Conservation (phyloP, 805 yeast species). For the Cyberlindnera subsufficiens region DNA sequence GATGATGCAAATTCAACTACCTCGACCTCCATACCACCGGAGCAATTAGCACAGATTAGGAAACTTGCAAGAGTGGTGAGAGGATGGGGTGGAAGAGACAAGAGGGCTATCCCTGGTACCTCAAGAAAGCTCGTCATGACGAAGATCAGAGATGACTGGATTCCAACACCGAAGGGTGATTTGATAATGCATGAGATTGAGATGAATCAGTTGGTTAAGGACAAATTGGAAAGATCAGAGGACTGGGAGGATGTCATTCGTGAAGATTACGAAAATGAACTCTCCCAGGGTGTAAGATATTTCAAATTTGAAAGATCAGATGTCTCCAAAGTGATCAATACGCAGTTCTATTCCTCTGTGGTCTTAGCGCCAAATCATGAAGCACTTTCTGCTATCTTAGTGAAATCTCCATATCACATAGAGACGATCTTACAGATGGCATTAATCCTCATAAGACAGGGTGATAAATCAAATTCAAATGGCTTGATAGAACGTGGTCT, state of each 20-base stretch:
- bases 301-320: slow-evolving; percentile 43
- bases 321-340: slow-evolving; percentile 30
- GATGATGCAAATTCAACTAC: slow-evolving; percentile 77
- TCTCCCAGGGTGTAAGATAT: slow-evolving; percentile 44
- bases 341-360: slow-evolving; percentile 56
- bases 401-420: slow-evolving; percentile 64
- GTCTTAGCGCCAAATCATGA: slow-evolving; percentile 79
- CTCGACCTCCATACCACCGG: slow-evolving; percentile 63
- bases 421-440: slow-evolving; percentile 79
- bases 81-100: slow-evolving; percentile 84
- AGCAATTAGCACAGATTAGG: slow-evolving; percentile 57
- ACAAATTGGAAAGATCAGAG: slow-evolving; percentile 26
- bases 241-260: slow-evolving; percentile 48
- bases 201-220: slow-evolving; percentile 30
- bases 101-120: slow-evolving; percentile 69
- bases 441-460: slow-evolving; percentile 66
- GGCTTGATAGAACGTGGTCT: slow-evolving; percentile 73
- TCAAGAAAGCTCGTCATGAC: slow-evolving; percentile 61
- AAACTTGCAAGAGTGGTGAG: slow-evolving; percentile 45
- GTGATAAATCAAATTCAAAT: slow-evolving; percentile 62
- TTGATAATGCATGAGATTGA: slow-evolving; percentile 52
- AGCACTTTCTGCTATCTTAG: slow-evolving; percentile 48
- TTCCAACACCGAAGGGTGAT: slow-evolving; percentile 62
- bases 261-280: slow-evolving; percentile 31
- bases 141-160: slow-evolving; percentile 73